Evolutionary conservation across 495 filamentous ascomycete genomes (phyloP), one percentile per base, ranked within the genome.

Genomic region (Trichoderma virens): DNA sequence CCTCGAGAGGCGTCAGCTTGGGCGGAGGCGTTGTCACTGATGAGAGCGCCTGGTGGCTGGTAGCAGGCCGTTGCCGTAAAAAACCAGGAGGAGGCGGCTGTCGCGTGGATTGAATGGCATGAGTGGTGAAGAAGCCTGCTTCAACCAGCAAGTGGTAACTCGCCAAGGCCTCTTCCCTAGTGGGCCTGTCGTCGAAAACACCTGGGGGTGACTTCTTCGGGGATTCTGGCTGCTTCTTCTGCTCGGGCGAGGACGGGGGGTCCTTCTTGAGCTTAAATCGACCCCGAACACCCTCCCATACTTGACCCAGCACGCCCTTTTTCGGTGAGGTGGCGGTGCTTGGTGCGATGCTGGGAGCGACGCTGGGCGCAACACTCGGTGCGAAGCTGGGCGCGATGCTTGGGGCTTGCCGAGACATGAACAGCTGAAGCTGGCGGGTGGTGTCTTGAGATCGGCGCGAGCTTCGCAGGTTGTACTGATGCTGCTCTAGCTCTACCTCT

Each of bases 71-170:
- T 67, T 34, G 20, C 65, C 32, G 30, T 20, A 11, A 0, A 38
- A 25, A 30, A n/a, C 31, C 59, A 1, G 59, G 59, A 5, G 28
- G 70, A 67, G 61, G 45, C 0, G 73, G 70, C 61, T 82, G 78
- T 7, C 79, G 69, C 0, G 78, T 79, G 13, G 76, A 78, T 18
- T 78, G 73, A 64, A 80, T 82, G 28, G 77, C 78, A 63, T 82
- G 78, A 25, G 73, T 65, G 35, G 74, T 73, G 62, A 82, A 82
- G 72, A 82, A 82, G 54, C 79, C 79, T 13, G 73, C 74, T 1
- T 74, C 73, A 63, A 80, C 67, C 20, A 82, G 66, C 59, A 75
- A 69, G 64, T 76, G 73, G 64, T 82, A 82, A 39, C 71, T 79
- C 62, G 75, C 72, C 67, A 78, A 47, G 38, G 80, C 74, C 38